phyloP scores from a whole-genome alignment of 208 protist species.

The Acanthamoeba lenticulata region DNA sequence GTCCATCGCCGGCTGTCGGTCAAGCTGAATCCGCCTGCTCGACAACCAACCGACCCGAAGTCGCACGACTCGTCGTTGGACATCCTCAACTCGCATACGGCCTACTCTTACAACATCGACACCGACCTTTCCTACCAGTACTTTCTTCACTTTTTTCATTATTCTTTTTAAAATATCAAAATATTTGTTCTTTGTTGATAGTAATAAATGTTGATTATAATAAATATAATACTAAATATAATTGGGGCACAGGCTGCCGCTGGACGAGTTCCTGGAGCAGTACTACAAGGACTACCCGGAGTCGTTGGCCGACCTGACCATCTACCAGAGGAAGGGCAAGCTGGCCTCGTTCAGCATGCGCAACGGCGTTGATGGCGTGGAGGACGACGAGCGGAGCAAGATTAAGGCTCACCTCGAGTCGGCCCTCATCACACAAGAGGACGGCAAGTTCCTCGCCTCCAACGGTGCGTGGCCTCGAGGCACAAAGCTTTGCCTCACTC shows the following conservation, averaged over 20 bases:
- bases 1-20: slow-evolving; percentile 11
- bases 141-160: background rate
- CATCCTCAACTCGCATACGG: slow-evolving; percentile 6
- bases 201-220: background rate
- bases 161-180: no score
- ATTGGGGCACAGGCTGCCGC: background rate
- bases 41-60: background rate
- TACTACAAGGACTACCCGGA: slow-evolving; percentile 49
- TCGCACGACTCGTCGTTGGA: background rate
- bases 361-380: background rate
- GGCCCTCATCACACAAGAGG: slow-evolving; percentile 19
- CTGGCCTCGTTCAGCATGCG: slow-evolving; percentile 53
- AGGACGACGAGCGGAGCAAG: background rate
- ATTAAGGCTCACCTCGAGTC: slow-evolving; percentile 16
- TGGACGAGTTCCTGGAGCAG: slow-evolving; percentile 49
- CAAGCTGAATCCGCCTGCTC: background rate
- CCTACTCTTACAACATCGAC: slow-evolving; percentile 38
- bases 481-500: no score
- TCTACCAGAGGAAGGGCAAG: slow-evolving; percentile 58
- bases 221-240: background rate
- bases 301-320: slow-evolving; percentile 30
- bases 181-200: background rate
- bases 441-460: slow-evolving; percentile 1
- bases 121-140: background rate
- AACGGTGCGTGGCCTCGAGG: no score